Conservation (phyloP, 2,329 filamentous ascomycete genomes). For the Gnomoniopsis smithogilvyi region DNA sequence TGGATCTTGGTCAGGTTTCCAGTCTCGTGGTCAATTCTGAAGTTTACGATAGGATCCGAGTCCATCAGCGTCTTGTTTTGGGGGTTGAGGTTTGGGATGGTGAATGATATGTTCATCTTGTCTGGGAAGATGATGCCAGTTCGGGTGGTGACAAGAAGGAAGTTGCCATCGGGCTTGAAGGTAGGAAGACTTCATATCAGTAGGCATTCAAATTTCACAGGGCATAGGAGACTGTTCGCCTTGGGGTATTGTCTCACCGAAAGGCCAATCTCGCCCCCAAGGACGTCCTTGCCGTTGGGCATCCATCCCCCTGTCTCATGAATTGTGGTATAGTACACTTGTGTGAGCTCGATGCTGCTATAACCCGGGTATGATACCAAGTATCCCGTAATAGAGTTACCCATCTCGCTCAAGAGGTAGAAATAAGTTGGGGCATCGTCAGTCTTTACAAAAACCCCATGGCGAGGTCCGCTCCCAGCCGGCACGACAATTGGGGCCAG, state of each 20-base stretch:
- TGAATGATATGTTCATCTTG: constrained; percentile 26
- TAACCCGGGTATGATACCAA: constrained; percentile 47
- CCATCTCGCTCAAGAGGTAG: constrained; percentile 61
- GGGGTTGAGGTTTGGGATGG: constrained; percentile 36
- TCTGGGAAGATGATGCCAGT: constrained; percentile 46
- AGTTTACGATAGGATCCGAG: constrained; percentile 65
- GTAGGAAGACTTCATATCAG: not conserved
- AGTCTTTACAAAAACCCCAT: constrained; percentile 54
- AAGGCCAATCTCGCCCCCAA: constrained; percentile 54
- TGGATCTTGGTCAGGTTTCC: constrained; percentile 56
- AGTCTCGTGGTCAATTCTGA: constrained; percentile 48
- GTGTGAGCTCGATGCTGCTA: constrained; percentile 40
- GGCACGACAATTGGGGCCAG: constrained; percentile 38
- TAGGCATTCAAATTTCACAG: not conserved
- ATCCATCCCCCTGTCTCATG: constrained; percentile 19
- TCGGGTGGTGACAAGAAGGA: constrained; percentile 66
- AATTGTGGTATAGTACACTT: constrained; percentile 45
- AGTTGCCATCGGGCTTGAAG: constrained; percentile 53
- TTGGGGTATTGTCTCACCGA: constrained; percentile 42
- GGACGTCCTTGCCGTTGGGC: constrained; percentile 10
- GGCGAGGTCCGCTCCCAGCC: constrained; percentile 53
- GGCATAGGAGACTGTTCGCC: not conserved
- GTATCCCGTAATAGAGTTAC: constrained; percentile 55
- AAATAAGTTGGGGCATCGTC: constrained; percentile 44
- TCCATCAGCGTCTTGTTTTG: constrained; percentile 36